These are phyloP conservation scores for Tetracladium marchalianum DNA, from an alignment of 495 filamentous ascomycete species.

Conservation along the genomic window DNA sequence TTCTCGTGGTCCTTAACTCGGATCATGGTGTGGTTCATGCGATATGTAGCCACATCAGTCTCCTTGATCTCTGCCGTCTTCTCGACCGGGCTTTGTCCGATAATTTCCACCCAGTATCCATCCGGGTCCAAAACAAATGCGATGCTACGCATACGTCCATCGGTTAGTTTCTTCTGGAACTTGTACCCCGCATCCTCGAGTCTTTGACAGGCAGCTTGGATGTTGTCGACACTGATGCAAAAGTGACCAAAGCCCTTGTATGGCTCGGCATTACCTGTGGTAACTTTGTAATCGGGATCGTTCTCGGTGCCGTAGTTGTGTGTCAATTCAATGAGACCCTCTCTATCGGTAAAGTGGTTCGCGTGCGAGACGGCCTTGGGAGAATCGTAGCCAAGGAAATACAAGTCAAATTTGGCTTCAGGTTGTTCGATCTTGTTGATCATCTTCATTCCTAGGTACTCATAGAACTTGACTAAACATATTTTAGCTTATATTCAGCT, in stretches of 20 bases:
- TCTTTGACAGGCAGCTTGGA: constrained; percentile 78
- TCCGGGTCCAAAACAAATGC: constrained; percentile 93
- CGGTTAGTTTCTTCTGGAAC: constrained; percentile 88
- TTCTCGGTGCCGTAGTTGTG: constrained; percentile 95
- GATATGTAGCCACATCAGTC: constrained; percentile 18
- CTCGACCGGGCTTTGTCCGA: constrained; percentile 21
- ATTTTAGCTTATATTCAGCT: not conserved
- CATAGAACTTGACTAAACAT: constrained; percentile 73
- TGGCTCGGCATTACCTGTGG: constrained; percentile 85
- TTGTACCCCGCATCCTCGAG: constrained; percentile 82
- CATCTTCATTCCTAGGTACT: constrained; percentile 81
- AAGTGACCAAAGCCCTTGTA: constrained; percentile 84
- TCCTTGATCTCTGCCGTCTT: constrained; percentile 19
- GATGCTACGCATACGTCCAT: constrained; percentile 81
- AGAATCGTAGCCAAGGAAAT: constrained; percentile 70
- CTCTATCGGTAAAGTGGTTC: constrained; percentile 66
- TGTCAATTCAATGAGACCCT: constrained; percentile 85
- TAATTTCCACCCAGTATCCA: constrained; percentile 59
- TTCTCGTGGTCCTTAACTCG: constrained; percentile 82
- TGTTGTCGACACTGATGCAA: constrained; percentile 79
- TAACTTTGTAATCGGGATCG: constrained; percentile 71
- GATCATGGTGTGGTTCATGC: constrained; percentile 79
- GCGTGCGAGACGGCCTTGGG: constrained; percentile 49
- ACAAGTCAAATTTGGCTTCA: constrained; percentile 83
- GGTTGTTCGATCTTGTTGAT: constrained; percentile 61